Percentiles rank a stretch among this genome's conserved stretches.
These are phyloP conservation scores for Xylariaceae sp. DNA, from an alignment of 2,329 filamentous ascomycete genomes.

Conservation along the genomic window DNA sequence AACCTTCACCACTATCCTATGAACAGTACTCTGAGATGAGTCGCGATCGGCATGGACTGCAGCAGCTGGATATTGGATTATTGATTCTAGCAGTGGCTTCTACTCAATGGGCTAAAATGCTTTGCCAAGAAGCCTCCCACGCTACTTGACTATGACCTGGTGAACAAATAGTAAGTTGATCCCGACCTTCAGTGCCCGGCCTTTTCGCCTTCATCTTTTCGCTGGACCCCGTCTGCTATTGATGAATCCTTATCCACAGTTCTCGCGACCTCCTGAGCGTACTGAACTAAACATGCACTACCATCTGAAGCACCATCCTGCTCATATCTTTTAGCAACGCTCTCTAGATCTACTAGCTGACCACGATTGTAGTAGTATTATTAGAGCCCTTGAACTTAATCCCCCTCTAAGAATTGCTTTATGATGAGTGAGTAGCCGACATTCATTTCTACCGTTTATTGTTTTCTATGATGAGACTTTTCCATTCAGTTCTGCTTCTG, in stretches of 20 bases:
- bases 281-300: constrained; percentile 74
- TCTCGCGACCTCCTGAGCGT: constrained; percentile 67
- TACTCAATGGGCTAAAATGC: too few species aligned
- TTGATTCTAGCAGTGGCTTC: too few species aligned
- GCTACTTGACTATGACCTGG: too few species aligned
- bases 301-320: constrained; percentile 66
- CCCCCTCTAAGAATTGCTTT: neutral
- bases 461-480: constrained; percentile 66
- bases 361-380: constrained; percentile 17
- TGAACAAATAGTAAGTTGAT: constrained; percentile 12
- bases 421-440: constrained; percentile 9
- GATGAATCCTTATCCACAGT: constrained; percentile 65
- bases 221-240: constrained; percentile 43
- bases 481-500: constrained; percentile 79
- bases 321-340: constrained; percentile 25
- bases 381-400: too few species aligned
- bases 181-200: neutral
- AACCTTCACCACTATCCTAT: neutral
- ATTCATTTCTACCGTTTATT: neutral
- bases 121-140: too few species aligned
- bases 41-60: too few species aligned
- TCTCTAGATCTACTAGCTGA: constrained; percentile 25
- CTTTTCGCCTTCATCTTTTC: neutral
- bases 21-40: neutral
- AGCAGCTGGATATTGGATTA: too few species aligned